These are phyloP conservation scores for Plantago coronopus DNA, from an alignment of 305 asterid genomes.

Conservation along the genomic window DNA sequence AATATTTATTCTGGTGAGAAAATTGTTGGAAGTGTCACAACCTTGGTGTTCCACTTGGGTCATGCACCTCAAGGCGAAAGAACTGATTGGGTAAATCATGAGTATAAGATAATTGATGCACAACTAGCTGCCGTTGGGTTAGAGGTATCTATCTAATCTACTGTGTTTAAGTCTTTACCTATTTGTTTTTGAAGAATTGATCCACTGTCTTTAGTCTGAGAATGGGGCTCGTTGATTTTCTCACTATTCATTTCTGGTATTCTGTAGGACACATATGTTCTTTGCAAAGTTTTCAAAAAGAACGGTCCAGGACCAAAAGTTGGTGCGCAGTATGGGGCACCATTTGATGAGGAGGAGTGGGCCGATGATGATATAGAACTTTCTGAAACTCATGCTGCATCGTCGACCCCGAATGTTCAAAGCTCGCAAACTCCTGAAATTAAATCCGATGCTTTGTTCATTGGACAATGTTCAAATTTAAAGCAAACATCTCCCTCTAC, in stretches of 20 bases:
- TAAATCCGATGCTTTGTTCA: constrained; percentile 11
- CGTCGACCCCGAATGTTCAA: constrained; percentile 21
- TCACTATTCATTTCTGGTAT: constrained; percentile 10
- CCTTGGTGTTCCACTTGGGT: constrained; percentile 78
- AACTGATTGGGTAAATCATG: constrained; percentile 84
- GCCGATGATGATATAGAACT: constrained; percentile 35
- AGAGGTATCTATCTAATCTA: constrained; percentile 44
- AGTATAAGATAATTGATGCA: constrained; percentile 51
- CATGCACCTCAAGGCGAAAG: constrained; percentile 68
- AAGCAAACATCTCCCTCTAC: constrained; percentile 18
- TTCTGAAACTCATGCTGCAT: constrained; percentile 20
- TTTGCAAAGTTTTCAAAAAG: constrained; percentile 77
- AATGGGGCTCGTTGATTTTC: background rate
- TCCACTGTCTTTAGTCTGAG: background rate
- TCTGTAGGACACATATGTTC: constrained; percentile 61
- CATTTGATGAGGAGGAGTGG: constrained; percentile 84
- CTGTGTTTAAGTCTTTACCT: background rate
- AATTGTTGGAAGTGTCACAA: constrained; percentile 61
- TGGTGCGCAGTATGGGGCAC: constrained; percentile 96
- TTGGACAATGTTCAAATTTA: constrained; percentile 19
- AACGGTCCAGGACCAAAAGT: constrained; percentile 76
- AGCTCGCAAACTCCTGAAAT: constrained; percentile 8
- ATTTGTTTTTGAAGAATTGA: background rate
- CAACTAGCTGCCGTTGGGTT: constrained; percentile 48
- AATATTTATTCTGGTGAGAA: constrained; percentile 26